Percentiles rank a stretch among this genome's conserved stretches.
phyloP scores from a whole-genome alignment of 2,329 filamentous ascomycete species.

The Tolypocladium guangdongense region DNA sequence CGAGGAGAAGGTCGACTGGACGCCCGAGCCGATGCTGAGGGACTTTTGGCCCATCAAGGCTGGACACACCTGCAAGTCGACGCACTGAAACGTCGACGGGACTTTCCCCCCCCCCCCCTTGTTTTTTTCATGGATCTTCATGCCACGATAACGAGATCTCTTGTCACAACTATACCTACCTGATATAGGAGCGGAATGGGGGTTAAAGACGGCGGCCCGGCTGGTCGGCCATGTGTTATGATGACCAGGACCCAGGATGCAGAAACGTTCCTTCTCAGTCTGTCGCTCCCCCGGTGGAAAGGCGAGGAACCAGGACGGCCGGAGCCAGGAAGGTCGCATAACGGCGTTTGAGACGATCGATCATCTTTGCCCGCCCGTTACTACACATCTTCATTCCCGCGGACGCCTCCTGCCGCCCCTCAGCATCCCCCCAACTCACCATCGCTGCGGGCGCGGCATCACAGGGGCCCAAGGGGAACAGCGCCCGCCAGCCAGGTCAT shows the following conservation, averaged over 20 bases:
- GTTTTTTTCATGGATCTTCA: not conserved
- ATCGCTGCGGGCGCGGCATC: not conserved
- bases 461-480: not conserved
- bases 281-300: not conserved
- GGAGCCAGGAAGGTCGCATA: not conserved
- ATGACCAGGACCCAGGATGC: not conserved
- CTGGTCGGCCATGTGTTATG: conserved; percentile 1
- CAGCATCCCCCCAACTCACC: not conserved
- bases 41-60: conserved; percentile 11
- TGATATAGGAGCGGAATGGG: not conserved
- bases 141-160: not conserved
- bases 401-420: not conserved
- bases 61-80: not conserved
- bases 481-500: too few species aligned
- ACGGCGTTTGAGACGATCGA: not conserved
- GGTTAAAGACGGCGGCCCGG: not conserved
- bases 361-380: not conserved
- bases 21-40: conserved; percentile 22
- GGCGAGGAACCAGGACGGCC: not conserved
- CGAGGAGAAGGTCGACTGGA: conserved; percentile 35
- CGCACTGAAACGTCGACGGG: not conserved
- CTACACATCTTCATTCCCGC: not conserved
- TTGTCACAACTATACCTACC: not conserved
- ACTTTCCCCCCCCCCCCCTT: too few species aligned
- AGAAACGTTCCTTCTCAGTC: not conserved